These are phyloP conservation scores for Paramecium caudatum DNA, from an alignment of 73 alveolate species.

Conservation along the genomic window DNA sequence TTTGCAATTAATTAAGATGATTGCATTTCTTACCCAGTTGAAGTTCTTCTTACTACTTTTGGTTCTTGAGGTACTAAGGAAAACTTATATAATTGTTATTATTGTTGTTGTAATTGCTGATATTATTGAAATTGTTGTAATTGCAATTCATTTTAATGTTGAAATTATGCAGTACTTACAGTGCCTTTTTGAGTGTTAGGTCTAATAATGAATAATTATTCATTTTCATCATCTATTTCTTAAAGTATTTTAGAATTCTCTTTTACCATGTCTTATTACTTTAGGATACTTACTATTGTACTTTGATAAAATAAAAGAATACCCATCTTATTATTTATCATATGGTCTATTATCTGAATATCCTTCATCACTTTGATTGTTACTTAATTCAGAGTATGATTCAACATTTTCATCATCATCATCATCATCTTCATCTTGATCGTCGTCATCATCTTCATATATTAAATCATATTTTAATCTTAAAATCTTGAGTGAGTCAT, in stretches of 20 bases:
- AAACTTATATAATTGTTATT: background rate
- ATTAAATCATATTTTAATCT: constrained; percentile 27
- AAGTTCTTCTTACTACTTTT: background rate
- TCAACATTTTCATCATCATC: background rate
- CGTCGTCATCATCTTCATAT: constrained; percentile 2
- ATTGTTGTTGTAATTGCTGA: background rate
- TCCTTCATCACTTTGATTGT: background rate
- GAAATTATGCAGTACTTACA: constrained; percentile 45
- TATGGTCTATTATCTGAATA: background rate
- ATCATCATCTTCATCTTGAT: background rate
- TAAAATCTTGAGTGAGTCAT: background rate
- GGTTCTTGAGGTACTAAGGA: constrained; percentile 45
- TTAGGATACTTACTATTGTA: background rate
- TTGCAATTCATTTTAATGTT: background rate
- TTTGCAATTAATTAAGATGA: constrained; percentile 9
- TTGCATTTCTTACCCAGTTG: too few relatives aligned
- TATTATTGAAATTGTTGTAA: background rate
- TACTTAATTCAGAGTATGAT: background rate
- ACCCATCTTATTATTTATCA: constrained; percentile 34
- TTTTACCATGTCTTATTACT: background rate
- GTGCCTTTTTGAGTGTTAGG: constrained; percentile 47
- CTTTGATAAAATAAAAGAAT: background rate
- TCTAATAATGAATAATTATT: constrained; percentile 22
- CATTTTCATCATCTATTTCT: constrained; percentile 51
- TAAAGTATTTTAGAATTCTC: background rate